Evolutionary conservation across 2,329 filamentous ascomycete species (phyloP).

Genomic region (Fusarium humuli): DNA sequence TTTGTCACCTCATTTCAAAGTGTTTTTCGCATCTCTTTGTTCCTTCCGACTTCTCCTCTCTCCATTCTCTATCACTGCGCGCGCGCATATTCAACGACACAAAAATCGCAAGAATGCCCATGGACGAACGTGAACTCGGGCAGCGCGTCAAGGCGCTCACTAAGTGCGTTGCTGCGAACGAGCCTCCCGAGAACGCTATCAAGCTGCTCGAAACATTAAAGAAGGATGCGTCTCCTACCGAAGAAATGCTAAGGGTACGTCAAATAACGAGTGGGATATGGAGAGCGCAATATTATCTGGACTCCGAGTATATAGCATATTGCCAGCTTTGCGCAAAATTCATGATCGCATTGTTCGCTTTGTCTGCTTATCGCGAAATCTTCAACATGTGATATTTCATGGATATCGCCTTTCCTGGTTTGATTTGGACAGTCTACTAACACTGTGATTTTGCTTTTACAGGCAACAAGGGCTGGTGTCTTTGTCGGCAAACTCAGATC

Average conservation of each 20-base stretch:
- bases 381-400: not conserved
- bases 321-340: conserved; percentile 34
- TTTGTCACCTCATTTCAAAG: conserved; percentile 14
- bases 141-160: conserved; percentile 80
- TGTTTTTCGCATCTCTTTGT: conserved; percentile 1
- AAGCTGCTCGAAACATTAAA: conserved; percentile 82
- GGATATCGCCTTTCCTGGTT: not conserved
- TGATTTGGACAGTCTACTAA: conserved; percentile 21
- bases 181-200: conserved; percentile 78
- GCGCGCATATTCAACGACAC: not conserved
- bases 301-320: conserved; percentile 15
- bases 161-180: conserved; percentile 81
- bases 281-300: not conserved
- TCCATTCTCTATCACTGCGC: not conserved
- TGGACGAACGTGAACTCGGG: conserved; percentile 87
- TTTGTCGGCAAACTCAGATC: conserved; percentile 83
- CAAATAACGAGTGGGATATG: not conserved
- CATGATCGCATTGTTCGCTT: conserved; percentile 30
- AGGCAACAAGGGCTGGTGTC: conserved; percentile 91
- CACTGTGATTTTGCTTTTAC: conserved; percentile 11
- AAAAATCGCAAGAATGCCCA: conserved; percentile 50
- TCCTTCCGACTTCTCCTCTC: not conserved
- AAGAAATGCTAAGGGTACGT: conserved; percentile 85
- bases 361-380: conserved; percentile 1
- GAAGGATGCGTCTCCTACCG: conserved; percentile 83